Conservation (phyloP, 306 rosid species). For the Vigna hirtella region DNA sequence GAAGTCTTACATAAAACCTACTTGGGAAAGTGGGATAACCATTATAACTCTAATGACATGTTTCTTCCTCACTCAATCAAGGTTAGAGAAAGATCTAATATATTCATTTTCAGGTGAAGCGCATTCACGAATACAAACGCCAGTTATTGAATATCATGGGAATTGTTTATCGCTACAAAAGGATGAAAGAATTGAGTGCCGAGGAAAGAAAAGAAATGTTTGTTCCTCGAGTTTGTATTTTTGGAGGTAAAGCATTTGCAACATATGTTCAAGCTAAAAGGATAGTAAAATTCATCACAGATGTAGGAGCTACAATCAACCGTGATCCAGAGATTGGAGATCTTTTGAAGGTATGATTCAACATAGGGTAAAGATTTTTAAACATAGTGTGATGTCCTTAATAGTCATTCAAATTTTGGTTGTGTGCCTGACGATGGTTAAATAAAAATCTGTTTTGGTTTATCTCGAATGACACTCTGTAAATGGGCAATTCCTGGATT, state of each 20-base stretch:
- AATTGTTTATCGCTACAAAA: constrained; percentile 93
- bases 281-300: constrained; percentile 94
- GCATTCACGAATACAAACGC: constrained; percentile 96
- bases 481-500: background rate
- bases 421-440: constrained; percentile 20
- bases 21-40: constrained; percentile 7
- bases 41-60: constrained; percentile 20
- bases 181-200: constrained; percentile 86
- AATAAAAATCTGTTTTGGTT: background rate
- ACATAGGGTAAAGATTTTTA: constrained; percentile 21
- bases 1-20: constrained; percentile 4
- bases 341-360: constrained; percentile 75
- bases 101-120: constrained; percentile 79
- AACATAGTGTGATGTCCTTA: background rate
- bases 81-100: constrained; percentile 25
- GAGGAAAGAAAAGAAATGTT: constrained; percentile 63
- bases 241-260: constrained; percentile 98
- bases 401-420: constrained; percentile 3
- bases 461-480: constrained; percentile 3
- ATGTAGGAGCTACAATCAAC: constrained; percentile 79
- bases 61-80: constrained; percentile 11
- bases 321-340: constrained; percentile 90
- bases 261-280: constrained; percentile 97
- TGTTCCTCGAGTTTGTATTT: constrained; percentile 92
- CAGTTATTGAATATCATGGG: constrained; percentile 87